Base-by-base conservation (phyloP, 371 early-diverging fungal species). In the Spraguea lophii region DNA sequence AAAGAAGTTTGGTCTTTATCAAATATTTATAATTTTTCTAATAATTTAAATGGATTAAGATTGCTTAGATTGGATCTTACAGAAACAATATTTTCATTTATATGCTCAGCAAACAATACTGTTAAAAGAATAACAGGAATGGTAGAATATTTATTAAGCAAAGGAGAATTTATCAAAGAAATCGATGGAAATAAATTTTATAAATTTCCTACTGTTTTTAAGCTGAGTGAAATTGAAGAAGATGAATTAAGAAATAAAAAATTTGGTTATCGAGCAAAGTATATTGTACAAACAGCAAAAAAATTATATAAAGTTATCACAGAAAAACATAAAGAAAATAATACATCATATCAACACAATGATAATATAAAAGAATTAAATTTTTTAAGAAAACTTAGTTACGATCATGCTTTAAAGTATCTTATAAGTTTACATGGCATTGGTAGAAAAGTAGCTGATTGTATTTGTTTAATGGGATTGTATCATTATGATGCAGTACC, bases 401-500 rank as follows among this genome's bases (percentile, higher is more conserved):
- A 12, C 4, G n/a, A n/a, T 9, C 17, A 16, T n/a, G n/a, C n/a
- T n/a, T n/a, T 38, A 20, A 46, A 39, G 9, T 3, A 19, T 16
- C 36, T 66, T 26, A 20, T 62, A 21, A 45, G 37, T 17, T 35
- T 66, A 30, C 36, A 30, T 16, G 68, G 68, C 0, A 34, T 67
- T 20, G 64, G 68, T n/a, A 4, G 32, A 12, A 67, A 67, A 43
- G 64, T 67, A 10, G 56, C 54, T 32, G 68, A 67, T 42, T 67
- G 68, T 47, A 61, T 67, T 35, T 52, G 49, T 30, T 39, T 67
- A n/a, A 63, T 63, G 38, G 46, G 57, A 6, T 27, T 63, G 1
- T 45, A 41, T 23, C 35, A 20, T 16, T 53, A 55, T 26, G 21
- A 57, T 46, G 53, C 55, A n/a, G 68, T 67, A 12, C 68, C 68